Conservation (phyloP, 75 land plant species). For the Pseudotsuga menziesii region DNA sequence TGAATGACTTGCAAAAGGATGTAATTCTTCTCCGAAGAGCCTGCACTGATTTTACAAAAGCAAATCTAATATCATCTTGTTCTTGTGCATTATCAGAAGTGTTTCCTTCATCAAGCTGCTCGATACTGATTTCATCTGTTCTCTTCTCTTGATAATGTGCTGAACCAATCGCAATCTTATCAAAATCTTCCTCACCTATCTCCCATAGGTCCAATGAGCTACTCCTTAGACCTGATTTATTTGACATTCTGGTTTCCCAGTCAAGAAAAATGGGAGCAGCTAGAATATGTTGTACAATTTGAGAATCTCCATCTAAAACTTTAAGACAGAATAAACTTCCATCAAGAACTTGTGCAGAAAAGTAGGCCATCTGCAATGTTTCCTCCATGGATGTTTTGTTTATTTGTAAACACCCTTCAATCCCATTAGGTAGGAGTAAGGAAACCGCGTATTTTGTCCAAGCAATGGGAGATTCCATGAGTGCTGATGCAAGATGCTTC, state of each 20-base stretch:
- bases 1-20: slow-evolving; percentile 25
- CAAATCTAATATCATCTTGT: slow-evolving; percentile 14
- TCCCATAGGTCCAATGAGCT: neutral
- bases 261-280: slow-evolving; percentile 52
- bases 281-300: slow-evolving; percentile 41
- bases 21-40: slow-evolving; percentile 22
- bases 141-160: slow-evolving; percentile 1
- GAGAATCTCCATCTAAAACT: slow-evolving; percentile 24
- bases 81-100: neutral
- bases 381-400: slow-evolving; percentile 6
- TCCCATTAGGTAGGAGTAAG: slow-evolving; percentile 17
- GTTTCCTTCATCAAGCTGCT: slow-evolving; percentile 13
- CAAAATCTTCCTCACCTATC: neutral
- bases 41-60: slow-evolving; percentile 31
- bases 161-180: neutral
- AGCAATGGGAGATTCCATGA: slow-evolving; percentile 30
- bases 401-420: neutral
- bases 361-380: slow-evolving; percentile 42
- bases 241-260: slow-evolving; percentile 49
- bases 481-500: slow-evolving; percentile 21
- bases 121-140: slow-evolving; percentile 11
- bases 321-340: slow-evolving; percentile 46
- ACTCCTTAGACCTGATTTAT: neutral
- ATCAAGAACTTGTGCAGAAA: slow-evolving; percentile 55
- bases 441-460: slow-evolving; percentile 44